These are phyloP conservation scores for Nakazawaea wyomingensis DNA, from an alignment of 805 yeast genomes.

Conservation along the genomic window DNA sequence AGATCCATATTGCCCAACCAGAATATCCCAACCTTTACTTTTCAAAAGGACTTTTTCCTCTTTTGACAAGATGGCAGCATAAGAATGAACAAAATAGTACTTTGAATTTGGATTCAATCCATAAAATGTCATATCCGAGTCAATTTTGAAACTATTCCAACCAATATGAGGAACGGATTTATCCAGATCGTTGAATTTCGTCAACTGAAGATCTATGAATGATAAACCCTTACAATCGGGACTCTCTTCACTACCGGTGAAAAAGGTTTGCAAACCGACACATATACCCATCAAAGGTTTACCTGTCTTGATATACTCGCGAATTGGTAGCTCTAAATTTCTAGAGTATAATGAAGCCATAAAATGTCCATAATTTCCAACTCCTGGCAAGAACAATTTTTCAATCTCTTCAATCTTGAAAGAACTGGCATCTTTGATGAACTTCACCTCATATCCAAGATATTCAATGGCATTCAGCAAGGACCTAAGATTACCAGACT, in stretches of 20 bases:
- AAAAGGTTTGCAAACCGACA: conserved; percentile 89
- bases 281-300: conserved; percentile 94
- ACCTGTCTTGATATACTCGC: conserved; percentile 66
- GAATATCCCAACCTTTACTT: conserved; percentile 62
- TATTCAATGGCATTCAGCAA: conserved; percentile 78
- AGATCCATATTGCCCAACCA: conserved; percentile 66
- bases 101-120: conserved; percentile 63
- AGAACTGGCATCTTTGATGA: conserved; percentile 56
- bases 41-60: conserved; percentile 27
- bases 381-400: conserved; percentile 85
- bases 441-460: conserved; percentile 64
- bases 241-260: conserved; percentile 70
- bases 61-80: conserved; percentile 63
- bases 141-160: conserved; percentile 56
- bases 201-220: conserved; percentile 45
- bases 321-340: conserved; percentile 62
- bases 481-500: conserved; percentile 91
- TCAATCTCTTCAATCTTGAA: conserved; percentile 43
- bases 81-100: conserved; percentile 94
- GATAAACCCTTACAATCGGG: conserved; percentile 57
- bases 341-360: conserved; percentile 61
- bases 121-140: conserved; percentile 36
- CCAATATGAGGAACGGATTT: conserved; percentile 97
- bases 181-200: conserved; percentile 51
- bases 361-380: conserved; percentile 95